Percentiles rank a stretch among this genome's conserved stretches.
Evolutionary conservation across 495 filamentous ascomycete genomes (phyloP).

Genomic region (Lasiosphaeria ovina): DNA sequence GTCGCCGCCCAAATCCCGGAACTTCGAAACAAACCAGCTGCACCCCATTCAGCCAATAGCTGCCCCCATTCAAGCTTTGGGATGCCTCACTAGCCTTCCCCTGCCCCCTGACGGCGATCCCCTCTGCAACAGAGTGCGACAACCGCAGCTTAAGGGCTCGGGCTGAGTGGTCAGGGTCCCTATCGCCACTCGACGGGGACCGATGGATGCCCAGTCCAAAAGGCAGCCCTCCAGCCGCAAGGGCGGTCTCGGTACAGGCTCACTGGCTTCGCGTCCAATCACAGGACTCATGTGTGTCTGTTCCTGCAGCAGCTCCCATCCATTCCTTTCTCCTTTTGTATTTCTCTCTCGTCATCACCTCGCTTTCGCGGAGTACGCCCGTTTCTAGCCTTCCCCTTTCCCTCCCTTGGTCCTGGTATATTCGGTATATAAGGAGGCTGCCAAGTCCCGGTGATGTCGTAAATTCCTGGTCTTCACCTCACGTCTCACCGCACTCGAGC

Average conservation of each 20-base stretch:
- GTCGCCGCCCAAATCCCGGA: neutral
- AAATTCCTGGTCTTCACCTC: constrained; percentile 10
- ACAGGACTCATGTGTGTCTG: constrained; percentile 3
- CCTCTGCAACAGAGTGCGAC: constrained; percentile 30
- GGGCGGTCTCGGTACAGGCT: constrained; percentile 13
- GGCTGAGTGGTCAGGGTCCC: constrained; percentile 35
- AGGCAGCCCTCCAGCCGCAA: constrained; percentile 10
- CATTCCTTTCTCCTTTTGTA: constrained; percentile 14
- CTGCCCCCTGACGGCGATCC: constrained; percentile 14
- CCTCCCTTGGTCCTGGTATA: constrained; percentile 19
- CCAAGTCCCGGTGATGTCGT: constrained; percentile 18
- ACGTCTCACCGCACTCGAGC: constrained; percentile 20
- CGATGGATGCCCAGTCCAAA: constrained; percentile 13
- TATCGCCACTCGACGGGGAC: constrained; percentile 14
- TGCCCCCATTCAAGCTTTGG: constrained; percentile 1
- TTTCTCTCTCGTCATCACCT: constrained; percentile 6
- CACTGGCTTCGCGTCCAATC: constrained; percentile 17
- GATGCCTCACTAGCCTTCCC: constrained; percentile 8
- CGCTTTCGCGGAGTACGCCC: neutral
- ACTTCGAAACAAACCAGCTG: constrained; percentile 33
- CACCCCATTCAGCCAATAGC: constrained; percentile 24
- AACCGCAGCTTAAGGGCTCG: constrained; percentile 25
- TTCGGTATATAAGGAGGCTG: constrained; percentile 20
- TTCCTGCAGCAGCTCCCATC: constrained; percentile 25
- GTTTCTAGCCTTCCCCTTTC: constrained; percentile 13